These are phyloP conservation scores for Ensete ventricosum DNA, from an alignment of 176 grass and related monocot genomes.

Conservation along the genomic window DNA sequence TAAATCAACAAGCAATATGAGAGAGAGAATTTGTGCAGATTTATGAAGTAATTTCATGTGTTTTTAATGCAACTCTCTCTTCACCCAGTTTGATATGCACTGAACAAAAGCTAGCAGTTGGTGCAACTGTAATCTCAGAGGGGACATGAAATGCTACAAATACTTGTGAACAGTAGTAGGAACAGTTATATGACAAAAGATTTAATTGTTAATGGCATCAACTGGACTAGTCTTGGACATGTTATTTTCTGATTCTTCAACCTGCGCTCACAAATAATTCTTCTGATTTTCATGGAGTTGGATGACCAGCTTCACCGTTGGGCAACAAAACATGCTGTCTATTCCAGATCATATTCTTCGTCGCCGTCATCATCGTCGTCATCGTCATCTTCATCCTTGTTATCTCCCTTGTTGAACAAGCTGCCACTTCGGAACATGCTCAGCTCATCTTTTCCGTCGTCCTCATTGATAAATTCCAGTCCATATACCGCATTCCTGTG, in stretches of 20 bases:
- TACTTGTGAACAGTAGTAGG: no score
- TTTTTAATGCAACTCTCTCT: background rate
- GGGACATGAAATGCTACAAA: background rate
- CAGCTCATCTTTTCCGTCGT: slow-evolving; percentile 39
- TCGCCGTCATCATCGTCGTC: slow-evolving; percentile 15
- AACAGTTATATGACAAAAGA: no score
- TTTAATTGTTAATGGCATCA: no score
- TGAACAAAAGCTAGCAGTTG: background rate
- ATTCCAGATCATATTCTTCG: slow-evolving; percentile 13
- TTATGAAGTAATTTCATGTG: background rate
- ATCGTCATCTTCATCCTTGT: slow-evolving; percentile 21
- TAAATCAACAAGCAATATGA: background rate
- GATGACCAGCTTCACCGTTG: no score
- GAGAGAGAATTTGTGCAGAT: background rate
- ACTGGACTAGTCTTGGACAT: no score
- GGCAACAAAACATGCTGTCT: background rate
- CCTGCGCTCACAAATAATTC: no score
- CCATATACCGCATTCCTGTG: slow-evolving; percentile 67
- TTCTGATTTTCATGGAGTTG: no score
- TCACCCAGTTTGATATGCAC: background rate
- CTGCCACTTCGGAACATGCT: slow-evolving; percentile 11
- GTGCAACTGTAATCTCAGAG: background rate
- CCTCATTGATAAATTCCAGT: slow-evolving; percentile 72
- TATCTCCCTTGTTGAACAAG: slow-evolving; percentile 13
- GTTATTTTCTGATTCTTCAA: no score